Base-by-base conservation (phyloP, 257 asterid genomes). In the Agastache rugosa region DNA sequence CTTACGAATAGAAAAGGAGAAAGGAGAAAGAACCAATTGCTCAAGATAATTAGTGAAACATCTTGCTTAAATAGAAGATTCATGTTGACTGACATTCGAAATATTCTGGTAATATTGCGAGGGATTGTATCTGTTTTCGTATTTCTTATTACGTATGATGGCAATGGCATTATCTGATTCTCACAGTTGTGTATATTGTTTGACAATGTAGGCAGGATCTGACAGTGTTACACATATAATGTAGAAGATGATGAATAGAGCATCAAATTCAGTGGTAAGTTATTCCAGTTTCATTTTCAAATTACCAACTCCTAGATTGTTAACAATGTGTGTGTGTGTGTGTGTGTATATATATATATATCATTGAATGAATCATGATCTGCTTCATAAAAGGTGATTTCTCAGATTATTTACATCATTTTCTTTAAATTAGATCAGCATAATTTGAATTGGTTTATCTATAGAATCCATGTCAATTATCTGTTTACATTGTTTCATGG, bases 31-130 rank as follows among this genome's bases (percentile, higher is more conserved):
- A 19, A 19, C 23, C 6, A 2, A 58, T 11, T 34, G 67, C 8
- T 34, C 3, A 17, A 8, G 54, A 35, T 4, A 12, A 25, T 6
- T 17, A 12, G 64, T 69, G 75, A 71, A 71, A 41, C 55, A 22
- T n/a, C 56, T 22, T 71, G 42, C 0, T 71, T 71, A 56, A 20
- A 71, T 71, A 58, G n/a, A 69, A 3, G 8, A 35, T 54, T 69
- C 10, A 2, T n/a, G 65, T 35, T 19, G 8, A 3, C 9, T 35
- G 16, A 10, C 12, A 29, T 19, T 10, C 8, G 27, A 20, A n/a
- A 29, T 35, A n/a, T 69, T 69, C 5, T 17, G 29, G 37, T 54
- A 55, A 35, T 69, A 6, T 19, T 55, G n/a, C 2, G 8, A 8
- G 41, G 42, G 10, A 64, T 41, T 6, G 4, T 20, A 63, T 63